Evolutionary conservation across 768 basidiomycete genomes (phyloP).

Genomic region (Hericium coralloides): DNA sequence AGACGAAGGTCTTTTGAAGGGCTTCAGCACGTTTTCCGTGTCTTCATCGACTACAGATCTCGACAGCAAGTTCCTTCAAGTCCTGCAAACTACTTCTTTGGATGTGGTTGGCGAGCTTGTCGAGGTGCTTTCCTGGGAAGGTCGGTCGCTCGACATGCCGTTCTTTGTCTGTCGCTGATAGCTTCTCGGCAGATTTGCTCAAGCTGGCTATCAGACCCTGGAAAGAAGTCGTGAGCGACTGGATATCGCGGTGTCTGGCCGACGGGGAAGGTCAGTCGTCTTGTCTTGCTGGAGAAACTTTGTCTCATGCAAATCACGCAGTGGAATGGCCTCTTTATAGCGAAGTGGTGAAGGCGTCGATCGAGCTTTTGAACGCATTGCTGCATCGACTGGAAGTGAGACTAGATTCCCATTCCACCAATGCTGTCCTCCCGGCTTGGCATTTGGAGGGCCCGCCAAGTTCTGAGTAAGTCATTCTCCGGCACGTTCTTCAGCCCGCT

Average conservation of each 20-base stretch:
- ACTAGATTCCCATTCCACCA: conserved; percentile 17
- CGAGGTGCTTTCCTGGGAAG: conserved; percentile 34
- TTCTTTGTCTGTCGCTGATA: not conserved
- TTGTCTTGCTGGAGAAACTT: not conserved
- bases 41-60: conserved; percentile 44
- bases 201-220: conserved; percentile 5
- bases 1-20: conserved; percentile 30
- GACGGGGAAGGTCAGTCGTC: conserved; percentile 39
- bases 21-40: conserved; percentile 39
- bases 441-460: conserved; percentile 2
- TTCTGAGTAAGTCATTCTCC: conserved; percentile 5
- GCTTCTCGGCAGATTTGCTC: conserved; percentile 1
- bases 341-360: conserved; percentile 32
- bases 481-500: not conserved
- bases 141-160: conserved; percentile 21
- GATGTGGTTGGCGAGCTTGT: conserved; percentile 55
- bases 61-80: conserved; percentile 43
- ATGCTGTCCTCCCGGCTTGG: conserved; percentile 8
- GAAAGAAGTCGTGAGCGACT: conserved; percentile 9
- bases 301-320: conserved; percentile 15
- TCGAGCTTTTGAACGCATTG: conserved; percentile 33
- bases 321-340: conserved; percentile 52
- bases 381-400: conserved; percentile 22
- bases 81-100: conserved; percentile 33
- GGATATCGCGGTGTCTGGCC: conserved; percentile 15